Conservation (phyloP, 805 yeast species). For the Schwanniomyces pseudopolymorphus region DNA sequence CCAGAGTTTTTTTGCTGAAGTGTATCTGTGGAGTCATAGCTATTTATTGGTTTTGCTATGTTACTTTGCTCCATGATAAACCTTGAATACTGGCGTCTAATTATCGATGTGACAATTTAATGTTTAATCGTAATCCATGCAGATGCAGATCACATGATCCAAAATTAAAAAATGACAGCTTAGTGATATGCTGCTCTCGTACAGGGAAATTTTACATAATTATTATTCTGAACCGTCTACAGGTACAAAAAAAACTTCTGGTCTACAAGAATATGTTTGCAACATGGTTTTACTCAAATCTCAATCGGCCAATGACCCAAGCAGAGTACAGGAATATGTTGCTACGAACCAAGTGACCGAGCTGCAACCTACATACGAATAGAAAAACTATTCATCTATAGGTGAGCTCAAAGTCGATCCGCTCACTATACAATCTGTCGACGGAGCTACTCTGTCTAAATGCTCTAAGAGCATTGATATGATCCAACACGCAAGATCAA, state of each 20-base stretch:
- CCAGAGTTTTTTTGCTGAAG: background rate
- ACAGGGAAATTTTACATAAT: too few species aligned
- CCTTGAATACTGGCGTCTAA: background rate
- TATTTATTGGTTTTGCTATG: background rate
- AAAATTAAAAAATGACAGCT: background rate
- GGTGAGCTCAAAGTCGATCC: constrained; percentile 62
- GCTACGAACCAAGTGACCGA: constrained; percentile 72
- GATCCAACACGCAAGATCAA: constrained; percentile 8
- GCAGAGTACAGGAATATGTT: constrained; percentile 99
- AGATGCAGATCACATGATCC: background rate
- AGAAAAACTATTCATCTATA: constrained; percentile 11
- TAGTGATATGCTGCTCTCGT: background rate
- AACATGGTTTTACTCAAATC: constrained; percentile 99
- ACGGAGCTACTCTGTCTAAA: constrained; percentile 91
- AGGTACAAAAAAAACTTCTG: background rate
- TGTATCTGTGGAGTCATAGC: background rate
- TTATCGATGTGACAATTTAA: background rate
- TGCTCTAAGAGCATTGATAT: constrained; percentile 24
- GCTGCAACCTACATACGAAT: constrained; percentile 40
- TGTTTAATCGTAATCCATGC: background rate
- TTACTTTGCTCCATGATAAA: background rate
- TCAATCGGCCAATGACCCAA: constrained; percentile 87
- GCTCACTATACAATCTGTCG: constrained; percentile 90
- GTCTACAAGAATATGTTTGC: constrained; percentile 61
- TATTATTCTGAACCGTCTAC: too few species aligned